These are phyloP conservation scores for Saposhnikovia divaricata DNA, from an alignment of 129 eudicot species.

Conservation along the genomic window DNA sequence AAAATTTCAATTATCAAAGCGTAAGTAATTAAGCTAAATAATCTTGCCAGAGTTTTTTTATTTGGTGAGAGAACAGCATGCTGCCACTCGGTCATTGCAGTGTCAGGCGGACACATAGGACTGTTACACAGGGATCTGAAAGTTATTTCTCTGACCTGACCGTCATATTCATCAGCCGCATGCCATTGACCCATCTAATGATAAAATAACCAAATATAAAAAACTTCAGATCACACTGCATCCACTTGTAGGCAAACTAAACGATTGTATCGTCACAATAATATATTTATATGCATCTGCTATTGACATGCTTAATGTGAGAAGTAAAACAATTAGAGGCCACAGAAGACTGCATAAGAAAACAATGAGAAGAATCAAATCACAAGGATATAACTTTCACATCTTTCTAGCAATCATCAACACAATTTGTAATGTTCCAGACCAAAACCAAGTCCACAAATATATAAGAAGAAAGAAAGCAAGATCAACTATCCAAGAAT, in stretches of 20 bases:
- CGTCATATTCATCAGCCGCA: slow-evolving; percentile 81
- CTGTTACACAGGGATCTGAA: slow-evolving; percentile 72
- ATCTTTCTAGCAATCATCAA: neutral
- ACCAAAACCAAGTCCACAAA: neutral
- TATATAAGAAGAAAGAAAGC: neutral
- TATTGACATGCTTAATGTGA: neutral
- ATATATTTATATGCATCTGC: neutral
- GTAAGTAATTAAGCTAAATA: neutral
- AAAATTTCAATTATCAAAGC: neutral
- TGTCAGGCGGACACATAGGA: slow-evolving; percentile 97
- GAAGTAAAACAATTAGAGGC: neutral
- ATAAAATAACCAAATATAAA: neutral
- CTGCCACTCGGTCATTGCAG: slow-evolving; percentile 95
- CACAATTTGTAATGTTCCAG: neutral
- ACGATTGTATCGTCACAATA: neutral
- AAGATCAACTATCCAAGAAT: neutral
- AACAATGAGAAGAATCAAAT: neutral
- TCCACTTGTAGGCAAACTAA: neutral
- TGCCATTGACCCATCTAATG: slow-evolving; percentile 88
- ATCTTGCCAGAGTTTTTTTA: slow-evolving; percentile 45
- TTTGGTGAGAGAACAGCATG: slow-evolving; percentile 61
- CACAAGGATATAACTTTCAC: neutral
- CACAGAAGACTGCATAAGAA: neutral
- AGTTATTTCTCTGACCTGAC: slow-evolving; percentile 88
- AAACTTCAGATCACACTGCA: neutral